Evolutionary conservation across 2,329 filamentous ascomycete genomes (phyloP).

Genomic region (Alternaria sp.): DNA sequence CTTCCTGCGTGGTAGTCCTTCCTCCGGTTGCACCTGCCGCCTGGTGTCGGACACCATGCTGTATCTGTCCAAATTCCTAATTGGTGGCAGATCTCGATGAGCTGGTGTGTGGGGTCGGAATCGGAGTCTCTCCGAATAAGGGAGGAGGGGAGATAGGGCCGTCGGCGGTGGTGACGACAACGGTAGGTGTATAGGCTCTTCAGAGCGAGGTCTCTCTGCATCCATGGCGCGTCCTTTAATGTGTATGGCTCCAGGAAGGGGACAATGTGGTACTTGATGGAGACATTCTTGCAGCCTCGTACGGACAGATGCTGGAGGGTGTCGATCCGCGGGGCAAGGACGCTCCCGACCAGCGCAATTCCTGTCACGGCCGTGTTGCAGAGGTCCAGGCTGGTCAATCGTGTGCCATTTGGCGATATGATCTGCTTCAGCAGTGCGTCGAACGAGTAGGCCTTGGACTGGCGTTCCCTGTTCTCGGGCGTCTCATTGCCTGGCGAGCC

Average conservation of each 20-base stretch:
- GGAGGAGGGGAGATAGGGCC: constrained; percentile 66
- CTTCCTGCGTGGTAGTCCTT: constrained; percentile 66
- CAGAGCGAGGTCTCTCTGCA: constrained; percentile 59
- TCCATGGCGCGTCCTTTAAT: constrained; percentile 53
- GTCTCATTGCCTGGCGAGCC: constrained; percentile 52
- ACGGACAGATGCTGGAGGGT: constrained; percentile 68
- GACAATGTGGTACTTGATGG: constrained; percentile 70
- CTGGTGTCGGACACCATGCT: constrained; percentile 67
- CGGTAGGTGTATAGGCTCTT: constrained; percentile 69
- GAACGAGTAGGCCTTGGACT: constrained; percentile 66
- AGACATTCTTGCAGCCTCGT: constrained; percentile 70
- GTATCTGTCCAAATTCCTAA: constrained; percentile 69
- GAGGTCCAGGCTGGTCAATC: constrained; percentile 65
- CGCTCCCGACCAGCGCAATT: constrained; percentile 62
- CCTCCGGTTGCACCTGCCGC: constrained; percentile 63
- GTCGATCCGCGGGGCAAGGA: constrained; percentile 62
- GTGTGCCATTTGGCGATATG: constrained; percentile 64
- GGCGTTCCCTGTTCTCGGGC: constrained; percentile 53
- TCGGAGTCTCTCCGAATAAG: constrained; percentile 65
- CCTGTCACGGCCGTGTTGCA: constrained; percentile 69
- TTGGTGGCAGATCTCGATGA: constrained; percentile 66
- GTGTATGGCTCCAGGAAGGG: constrained; percentile 61
- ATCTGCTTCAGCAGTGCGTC: constrained; percentile 66
- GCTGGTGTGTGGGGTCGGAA: constrained; percentile 67
- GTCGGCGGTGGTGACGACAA: constrained; percentile 67